Conservation (phyloP, 768 basidiomycete species). For the Boletus rubropictus region DNA sequence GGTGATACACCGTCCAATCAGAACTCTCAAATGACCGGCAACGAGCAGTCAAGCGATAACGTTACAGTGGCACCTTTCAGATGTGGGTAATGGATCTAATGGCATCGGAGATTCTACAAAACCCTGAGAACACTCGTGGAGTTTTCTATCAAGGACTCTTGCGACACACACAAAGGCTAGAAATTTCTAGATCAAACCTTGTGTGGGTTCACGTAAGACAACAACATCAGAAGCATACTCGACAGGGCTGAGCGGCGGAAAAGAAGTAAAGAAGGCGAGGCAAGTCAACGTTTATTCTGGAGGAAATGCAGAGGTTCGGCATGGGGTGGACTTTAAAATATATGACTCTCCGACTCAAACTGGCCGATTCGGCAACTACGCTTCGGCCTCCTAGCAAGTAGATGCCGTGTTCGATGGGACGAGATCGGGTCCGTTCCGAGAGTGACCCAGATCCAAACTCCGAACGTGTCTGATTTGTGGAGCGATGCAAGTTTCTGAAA, state of each 20-base stretch:
- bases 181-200: conserved; percentile 11
- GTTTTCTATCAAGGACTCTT: conserved; percentile 7
- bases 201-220: conserved; percentile 13
- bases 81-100: conserved; percentile 3
- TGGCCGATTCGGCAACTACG: neutral
- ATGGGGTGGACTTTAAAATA: neutral
- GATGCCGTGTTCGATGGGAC: neutral
- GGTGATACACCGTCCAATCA: too few species aligned
- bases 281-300: neutral
- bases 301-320: neutral
- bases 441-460: neutral
- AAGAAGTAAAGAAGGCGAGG: conserved; percentile 3
- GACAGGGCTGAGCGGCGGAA: conserved; percentile 1
- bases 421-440: neutral
- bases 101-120: conserved; percentile 18
- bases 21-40: too few species aligned
- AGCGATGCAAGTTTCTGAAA: neutral
- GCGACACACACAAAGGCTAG: neutral
- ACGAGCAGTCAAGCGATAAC: too few species aligned
- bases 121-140: conserved; percentile 3
- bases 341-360: neutral
- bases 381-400: neutral
- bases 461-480: neutral
- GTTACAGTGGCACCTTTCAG: neutral
- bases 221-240: conserved; percentile 2